Conservation (phyloP, 2,329 filamentous ascomycete genomes). For the Stromatinia cepivora region DNA sequence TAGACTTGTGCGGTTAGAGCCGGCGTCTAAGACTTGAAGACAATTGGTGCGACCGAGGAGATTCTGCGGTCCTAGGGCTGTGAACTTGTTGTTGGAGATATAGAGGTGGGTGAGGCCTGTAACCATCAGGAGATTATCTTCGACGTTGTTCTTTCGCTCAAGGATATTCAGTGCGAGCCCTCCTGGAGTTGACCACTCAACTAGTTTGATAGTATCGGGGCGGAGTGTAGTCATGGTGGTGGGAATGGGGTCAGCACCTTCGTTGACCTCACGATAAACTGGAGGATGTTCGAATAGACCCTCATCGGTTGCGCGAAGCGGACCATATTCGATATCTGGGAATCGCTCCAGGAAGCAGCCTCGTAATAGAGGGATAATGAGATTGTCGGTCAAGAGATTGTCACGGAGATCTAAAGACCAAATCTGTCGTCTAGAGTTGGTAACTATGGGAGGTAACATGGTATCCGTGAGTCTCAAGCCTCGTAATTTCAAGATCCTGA, state of each 20-base stretch:
- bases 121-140: slow-evolving; percentile 46
- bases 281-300: slow-evolving; percentile 39
- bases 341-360: slow-evolving; percentile 31
- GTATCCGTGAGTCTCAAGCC: slow-evolving; percentile 50
- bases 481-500: slow-evolving; percentile 55
- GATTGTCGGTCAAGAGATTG: slow-evolving; percentile 53
- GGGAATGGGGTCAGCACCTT: not conserved
- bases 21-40: slow-evolving; percentile 55
- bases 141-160: slow-evolving; percentile 34
- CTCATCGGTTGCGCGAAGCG: slow-evolving; percentile 38
- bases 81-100: slow-evolving; percentile 53
- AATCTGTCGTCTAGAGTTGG: slow-evolving; percentile 44
- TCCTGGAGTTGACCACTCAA: not conserved
- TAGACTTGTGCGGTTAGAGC: slow-evolving; percentile 40
- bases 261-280: slow-evolving; percentile 28
- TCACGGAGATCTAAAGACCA: slow-evolving; percentile 59
- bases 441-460: slow-evolving; percentile 42
- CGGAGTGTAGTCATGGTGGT: not conserved
- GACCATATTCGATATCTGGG: not conserved
- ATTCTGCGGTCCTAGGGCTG: slow-evolving; percentile 46
- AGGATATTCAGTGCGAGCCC: slow-evolving; percentile 33
- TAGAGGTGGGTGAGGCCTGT: slow-evolving; percentile 55
- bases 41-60: slow-evolving; percentile 47
- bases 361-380: slow-evolving; percentile 40
- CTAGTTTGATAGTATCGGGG: not conserved